Percentiles rank a stretch among this genome's conserved stretches.
Evolutionary conservation across 495 filamentous ascomycete genomes (phyloP).

Genomic region (Aspergillus incahuasiensis): DNA sequence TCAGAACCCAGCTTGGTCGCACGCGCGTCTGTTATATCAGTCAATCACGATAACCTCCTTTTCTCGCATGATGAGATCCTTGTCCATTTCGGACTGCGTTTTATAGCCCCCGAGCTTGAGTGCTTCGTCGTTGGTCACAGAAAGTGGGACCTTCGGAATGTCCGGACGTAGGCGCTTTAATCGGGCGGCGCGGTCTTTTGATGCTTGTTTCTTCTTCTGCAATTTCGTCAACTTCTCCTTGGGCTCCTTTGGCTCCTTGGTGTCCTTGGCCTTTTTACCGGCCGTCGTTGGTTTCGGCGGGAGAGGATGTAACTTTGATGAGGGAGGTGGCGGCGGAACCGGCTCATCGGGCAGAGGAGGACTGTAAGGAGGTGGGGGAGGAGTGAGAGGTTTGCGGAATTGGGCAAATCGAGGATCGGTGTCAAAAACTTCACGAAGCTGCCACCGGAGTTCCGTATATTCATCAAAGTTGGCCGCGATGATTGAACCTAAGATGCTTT

Average conservation of each 20-base stretch:
- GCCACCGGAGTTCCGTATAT: constrained; percentile 59
- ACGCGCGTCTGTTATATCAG: not conserved
- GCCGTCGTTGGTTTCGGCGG: constrained; percentile 13
- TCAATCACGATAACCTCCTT: constrained; percentile 13
- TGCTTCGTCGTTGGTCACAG: constrained; percentile 26
- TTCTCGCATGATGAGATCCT: constrained; percentile 25
- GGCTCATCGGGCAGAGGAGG: constrained; percentile 19
- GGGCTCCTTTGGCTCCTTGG: not conserved
- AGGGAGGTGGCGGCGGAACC: constrained; percentile 22
- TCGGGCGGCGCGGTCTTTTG: constrained; percentile 26
- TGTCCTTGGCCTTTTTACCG: constrained; percentile 12
- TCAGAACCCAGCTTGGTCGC: not conserved
- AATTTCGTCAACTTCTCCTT: constrained; percentile 24
- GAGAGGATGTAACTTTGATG: constrained; percentile 6
- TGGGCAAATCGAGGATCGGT: constrained; percentile 34
- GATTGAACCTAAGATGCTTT: constrained; percentile 60
- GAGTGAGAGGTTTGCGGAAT: constrained; percentile 25
- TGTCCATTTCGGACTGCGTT: constrained; percentile 27
- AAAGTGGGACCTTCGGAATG: constrained; percentile 17
- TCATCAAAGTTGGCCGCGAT: constrained; percentile 68
- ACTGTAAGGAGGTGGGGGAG: constrained; percentile 27
- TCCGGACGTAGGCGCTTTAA: constrained; percentile 29
- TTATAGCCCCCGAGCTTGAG: constrained; percentile 28
- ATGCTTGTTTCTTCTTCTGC: constrained; percentile 22
- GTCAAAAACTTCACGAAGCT: constrained; percentile 44